These are phyloP conservation scores for Myriosclerotinia duriaeana DNA, from an alignment of 2,329 filamentous ascomycete species.

Conservation along the genomic window DNA sequence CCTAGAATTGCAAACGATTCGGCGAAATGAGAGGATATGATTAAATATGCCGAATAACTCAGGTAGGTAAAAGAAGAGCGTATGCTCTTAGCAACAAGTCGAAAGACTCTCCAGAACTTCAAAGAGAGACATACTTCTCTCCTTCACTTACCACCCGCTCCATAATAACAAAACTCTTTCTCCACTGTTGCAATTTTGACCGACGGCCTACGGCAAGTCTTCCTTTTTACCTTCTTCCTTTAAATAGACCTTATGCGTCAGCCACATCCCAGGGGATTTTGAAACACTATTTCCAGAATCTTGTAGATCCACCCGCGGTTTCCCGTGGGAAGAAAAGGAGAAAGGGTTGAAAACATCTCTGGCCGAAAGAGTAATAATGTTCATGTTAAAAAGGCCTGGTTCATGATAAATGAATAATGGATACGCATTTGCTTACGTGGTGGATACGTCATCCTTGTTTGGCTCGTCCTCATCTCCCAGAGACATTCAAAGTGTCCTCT, in stretches of 20 bases:
- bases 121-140: slow-evolving; percentile 6
- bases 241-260: slow-evolving; percentile 6
- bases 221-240: background rate
- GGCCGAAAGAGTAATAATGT: background rate
- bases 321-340: background rate
- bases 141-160: slow-evolving; percentile 11
- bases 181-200: slow-evolving; percentile 17
- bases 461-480: slow-evolving; percentile 21
- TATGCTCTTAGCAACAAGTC: background rate
- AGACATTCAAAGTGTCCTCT: background rate
- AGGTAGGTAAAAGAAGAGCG: background rate
- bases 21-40: slow-evolving; percentile 22
- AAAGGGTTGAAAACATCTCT: too few relatives aligned
- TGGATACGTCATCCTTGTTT: slow-evolving; percentile 22
- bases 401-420: slow-evolving; percentile 21
- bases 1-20: slow-evolving; percentile 8
- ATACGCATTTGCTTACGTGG: slow-evolving; percentile 21
- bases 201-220: background rate
- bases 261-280: background rate
- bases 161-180: slow-evolving; percentile 17
- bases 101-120: background rate
- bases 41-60: slow-evolving; percentile 12
- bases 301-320: background rate
- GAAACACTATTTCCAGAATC: slow-evolving; percentile 6
- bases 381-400: background rate